Conservation (phyloP, 371 early-diverging fungal genomes). For the Mortierella sp. region DNA sequence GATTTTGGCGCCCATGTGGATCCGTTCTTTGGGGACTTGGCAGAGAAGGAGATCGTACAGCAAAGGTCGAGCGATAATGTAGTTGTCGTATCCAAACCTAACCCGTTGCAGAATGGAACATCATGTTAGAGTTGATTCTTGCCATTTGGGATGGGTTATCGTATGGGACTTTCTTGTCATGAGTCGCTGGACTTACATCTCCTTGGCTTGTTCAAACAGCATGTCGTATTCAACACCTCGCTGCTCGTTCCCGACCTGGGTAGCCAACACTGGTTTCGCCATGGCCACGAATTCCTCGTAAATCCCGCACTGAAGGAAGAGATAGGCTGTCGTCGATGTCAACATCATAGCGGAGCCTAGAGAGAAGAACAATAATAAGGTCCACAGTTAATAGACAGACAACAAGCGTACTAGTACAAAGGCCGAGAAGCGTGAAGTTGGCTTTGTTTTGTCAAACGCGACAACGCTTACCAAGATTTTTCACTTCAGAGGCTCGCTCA, state of each 20-base stretch:
- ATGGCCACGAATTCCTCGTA: conserved; percentile 19
- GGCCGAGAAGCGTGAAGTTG: not conserved
- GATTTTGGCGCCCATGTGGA: conserved; percentile 13
- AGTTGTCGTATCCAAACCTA: conserved; percentile 14
- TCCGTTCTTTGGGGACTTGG: conserved; percentile 11
- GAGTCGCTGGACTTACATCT: not conserved
- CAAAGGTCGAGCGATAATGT: conserved; percentile 16
- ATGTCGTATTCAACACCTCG: not conserved
- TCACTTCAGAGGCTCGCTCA: conserved; percentile 9
- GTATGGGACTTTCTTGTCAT: no score
- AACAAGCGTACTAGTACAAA: not conserved
- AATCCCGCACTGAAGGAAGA: conserved; percentile 28
- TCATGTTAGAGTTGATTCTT: no score
- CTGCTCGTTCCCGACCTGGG: not conserved
- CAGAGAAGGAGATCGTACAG: conserved; percentile 14
- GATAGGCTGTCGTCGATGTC: conserved; percentile 1
- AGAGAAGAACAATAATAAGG: not conserved
- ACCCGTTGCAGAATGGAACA: not conserved
- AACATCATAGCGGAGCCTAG: not conserved
- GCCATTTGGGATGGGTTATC: no score
- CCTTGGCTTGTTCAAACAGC: not conserved
- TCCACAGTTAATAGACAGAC: no score
- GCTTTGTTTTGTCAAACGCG: conserved; percentile 4
- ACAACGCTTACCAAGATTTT: conserved; percentile 15
- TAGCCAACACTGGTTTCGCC: not conserved